Percentiles rank a stretch among this genome's conserved stretches.
Conservation (phyloP, 345 rosid species). For the Moricandia arvensis region DNA sequence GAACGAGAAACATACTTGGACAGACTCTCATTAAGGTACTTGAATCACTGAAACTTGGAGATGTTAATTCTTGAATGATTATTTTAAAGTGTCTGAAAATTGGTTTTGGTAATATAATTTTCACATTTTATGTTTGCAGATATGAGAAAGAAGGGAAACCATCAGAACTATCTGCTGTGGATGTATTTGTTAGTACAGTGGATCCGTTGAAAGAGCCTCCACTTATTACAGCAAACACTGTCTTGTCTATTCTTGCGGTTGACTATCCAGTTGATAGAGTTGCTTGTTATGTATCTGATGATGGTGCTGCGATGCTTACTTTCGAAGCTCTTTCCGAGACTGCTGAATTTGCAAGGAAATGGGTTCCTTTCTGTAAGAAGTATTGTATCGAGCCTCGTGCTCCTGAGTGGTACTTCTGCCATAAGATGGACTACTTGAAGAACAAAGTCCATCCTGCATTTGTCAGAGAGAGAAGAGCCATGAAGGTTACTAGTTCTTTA, state of each 20-base stretch:
- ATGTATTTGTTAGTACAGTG: constrained; percentile 94
- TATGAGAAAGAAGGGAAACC: constrained; percentile 98
- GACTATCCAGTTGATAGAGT: constrained; percentile 96
- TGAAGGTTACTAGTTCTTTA: constrained; percentile 59
- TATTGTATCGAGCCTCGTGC: constrained; percentile 93
- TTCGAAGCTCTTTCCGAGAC: constrained; percentile 99
- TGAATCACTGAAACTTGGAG: neutral
- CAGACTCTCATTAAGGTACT: constrained; percentile 84
- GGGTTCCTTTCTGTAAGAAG: constrained; percentile 99
- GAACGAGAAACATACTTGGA: constrained; percentile 92
- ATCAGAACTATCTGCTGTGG: constrained; percentile 76
- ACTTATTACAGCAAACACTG: constrained; percentile 95
- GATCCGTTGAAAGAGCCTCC: constrained; percentile 99
- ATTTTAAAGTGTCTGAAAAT: neutral
- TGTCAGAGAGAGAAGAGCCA: constrained; percentile 92
- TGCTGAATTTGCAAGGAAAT: constrained; percentile 90
- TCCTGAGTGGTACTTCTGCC: constrained; percentile 96
- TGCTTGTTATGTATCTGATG: constrained; percentile 96
- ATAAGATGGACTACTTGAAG: constrained; percentile 91
- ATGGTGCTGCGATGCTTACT: constrained; percentile 99
- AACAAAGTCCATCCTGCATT: constrained; percentile 95
- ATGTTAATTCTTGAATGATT: neutral
- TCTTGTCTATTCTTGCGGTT: constrained; percentile 93
- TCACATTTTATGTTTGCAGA: constrained; percentile 41
- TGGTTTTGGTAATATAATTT: neutral